Evolutionary conservation across 192 early-diverging fungal species (phyloP).

Genomic region (Obelidium mucronatum): DNA sequence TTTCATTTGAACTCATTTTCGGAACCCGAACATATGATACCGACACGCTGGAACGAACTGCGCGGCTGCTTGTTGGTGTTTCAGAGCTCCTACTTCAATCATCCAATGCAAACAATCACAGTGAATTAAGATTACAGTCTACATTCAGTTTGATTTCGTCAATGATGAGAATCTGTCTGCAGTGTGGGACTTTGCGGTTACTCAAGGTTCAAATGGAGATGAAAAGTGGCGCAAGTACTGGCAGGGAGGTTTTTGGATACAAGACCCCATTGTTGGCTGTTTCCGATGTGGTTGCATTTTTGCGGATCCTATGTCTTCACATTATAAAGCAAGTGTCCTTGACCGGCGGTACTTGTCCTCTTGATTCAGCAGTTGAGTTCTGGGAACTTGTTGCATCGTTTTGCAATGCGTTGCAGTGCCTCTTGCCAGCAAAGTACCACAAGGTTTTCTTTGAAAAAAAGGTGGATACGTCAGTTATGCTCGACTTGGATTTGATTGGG

Average conservation of each 20-base stretch:
- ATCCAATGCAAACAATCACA: not conserved
- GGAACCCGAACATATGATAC: not conserved
- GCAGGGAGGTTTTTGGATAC: not conserved
- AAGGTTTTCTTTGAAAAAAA: not conserved
- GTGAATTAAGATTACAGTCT: too few species aligned
- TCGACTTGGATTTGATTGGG: conserved; percentile 3
- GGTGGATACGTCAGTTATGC: not conserved
- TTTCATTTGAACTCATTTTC: not conserved
- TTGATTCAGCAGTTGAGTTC: not conserved
- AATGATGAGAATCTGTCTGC: too few species aligned
- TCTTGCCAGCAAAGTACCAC: not conserved
- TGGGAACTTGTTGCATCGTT: not conserved
- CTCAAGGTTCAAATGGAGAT: too few species aligned
- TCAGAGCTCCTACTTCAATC: not conserved
- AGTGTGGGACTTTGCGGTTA: not conserved
- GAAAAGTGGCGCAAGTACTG: too few species aligned
- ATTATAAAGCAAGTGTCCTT: not conserved
- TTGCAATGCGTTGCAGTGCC: not conserved
- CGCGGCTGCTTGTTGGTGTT: conserved; percentile 12
- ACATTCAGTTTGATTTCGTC: too few species aligned
- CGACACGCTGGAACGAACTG: not conserved
- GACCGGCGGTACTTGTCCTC: not conserved
- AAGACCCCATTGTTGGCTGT: not conserved
- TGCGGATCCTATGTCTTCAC: not conserved
- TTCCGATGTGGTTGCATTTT: not conserved